phyloP scores from a whole-genome alignment of 2,329 filamentous ascomycete genomes.

The Dichotomopilus funicola region DNA sequence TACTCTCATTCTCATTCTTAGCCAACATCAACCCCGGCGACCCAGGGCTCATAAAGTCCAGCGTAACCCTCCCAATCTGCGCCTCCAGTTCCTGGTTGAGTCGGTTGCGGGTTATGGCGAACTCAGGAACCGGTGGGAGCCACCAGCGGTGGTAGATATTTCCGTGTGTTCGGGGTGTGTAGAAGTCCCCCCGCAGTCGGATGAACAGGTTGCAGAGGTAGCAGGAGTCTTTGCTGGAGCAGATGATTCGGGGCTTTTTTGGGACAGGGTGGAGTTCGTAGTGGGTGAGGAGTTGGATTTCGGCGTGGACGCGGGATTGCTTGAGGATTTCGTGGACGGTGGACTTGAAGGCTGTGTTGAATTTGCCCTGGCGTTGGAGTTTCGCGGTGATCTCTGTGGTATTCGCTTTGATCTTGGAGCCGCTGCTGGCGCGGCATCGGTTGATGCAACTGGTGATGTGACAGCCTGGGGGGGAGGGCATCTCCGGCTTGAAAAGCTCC shows the following conservation, averaged over 20 bases:
- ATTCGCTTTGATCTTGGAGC: neutral
- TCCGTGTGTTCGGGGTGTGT: constrained; percentile 38
- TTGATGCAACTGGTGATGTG: constrained; percentile 9
- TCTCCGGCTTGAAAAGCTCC: constrained; percentile 22
- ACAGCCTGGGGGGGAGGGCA: neutral
- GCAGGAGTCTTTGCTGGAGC: constrained; percentile 45
- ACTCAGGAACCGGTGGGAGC: constrained; percentile 30
- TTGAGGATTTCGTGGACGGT: constrained; percentile 7
- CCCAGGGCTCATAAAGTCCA: neutral
- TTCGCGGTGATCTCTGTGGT: neutral
- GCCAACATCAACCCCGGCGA: neutral
- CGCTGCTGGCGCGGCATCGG: neutral
- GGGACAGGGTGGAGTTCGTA: constrained; percentile 30
- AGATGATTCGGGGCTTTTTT: constrained; percentile 36
- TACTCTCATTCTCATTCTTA: constrained; percentile 18
- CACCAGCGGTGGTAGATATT: constrained; percentile 41
- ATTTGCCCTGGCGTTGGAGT: neutral
- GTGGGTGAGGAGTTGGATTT: constrained; percentile 43
- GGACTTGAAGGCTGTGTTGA: neutral
- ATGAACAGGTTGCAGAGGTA: constrained; percentile 46
- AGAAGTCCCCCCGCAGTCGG: constrained; percentile 34
- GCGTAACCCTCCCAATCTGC: neutral
- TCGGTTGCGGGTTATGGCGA: neutral
- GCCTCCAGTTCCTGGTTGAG: constrained; percentile 10
- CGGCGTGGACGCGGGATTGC: constrained; percentile 40